Base-by-base conservation (phyloP, 495 filamentous ascomycete species). In the Evansstolkia leycettana region DNA sequence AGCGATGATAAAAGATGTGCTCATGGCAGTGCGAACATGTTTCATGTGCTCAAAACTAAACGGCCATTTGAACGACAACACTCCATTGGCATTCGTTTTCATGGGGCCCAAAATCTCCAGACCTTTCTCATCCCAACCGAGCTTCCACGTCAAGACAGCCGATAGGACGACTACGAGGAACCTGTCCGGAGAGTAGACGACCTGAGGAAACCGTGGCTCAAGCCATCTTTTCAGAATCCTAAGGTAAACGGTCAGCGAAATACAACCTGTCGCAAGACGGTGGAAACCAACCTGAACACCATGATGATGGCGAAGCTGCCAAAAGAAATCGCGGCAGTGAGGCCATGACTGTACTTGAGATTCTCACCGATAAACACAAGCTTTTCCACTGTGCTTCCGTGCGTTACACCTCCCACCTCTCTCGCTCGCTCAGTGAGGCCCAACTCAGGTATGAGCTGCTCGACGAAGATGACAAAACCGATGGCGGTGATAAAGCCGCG, bases 401-500 rank as follows among this genome's bases (percentile, higher is more conserved):
- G 90, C 16, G 67, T 68, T 7, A 86, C 69, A 24, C 72, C 65
- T 2, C 32, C 64, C 9, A 59, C 44, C 2, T 75, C 47, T 32
- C 68, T 67, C 0, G 83, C 80, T 5, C 72, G 51, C 0, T 61
- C 52, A n/a, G 67, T 65, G 12, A 99, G 66, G 3, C 90, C 90
- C 49, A 89, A 66, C 54, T 96, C 86, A 2, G 87, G 85, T 26
- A 95, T 81, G 31, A 94, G 61, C 57, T 99, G 90, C 54, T 96
- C 90, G 18, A 95, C 83, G 30, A 92, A 70, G 50, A 99, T 96
- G 31, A 96, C 87, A 29, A 93, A 82, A 23, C 90, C 90, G 52
- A 99, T 85, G 20, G 92, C 89, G 32, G 80, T 88, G 57, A 99
- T 95, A 57, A 99, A 99, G 2, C 90, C 90, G 36, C 90, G 67